Conservation (phyloP, 2,329 filamentous ascomycete species). For the Penicillium brevicompactum region DNA sequence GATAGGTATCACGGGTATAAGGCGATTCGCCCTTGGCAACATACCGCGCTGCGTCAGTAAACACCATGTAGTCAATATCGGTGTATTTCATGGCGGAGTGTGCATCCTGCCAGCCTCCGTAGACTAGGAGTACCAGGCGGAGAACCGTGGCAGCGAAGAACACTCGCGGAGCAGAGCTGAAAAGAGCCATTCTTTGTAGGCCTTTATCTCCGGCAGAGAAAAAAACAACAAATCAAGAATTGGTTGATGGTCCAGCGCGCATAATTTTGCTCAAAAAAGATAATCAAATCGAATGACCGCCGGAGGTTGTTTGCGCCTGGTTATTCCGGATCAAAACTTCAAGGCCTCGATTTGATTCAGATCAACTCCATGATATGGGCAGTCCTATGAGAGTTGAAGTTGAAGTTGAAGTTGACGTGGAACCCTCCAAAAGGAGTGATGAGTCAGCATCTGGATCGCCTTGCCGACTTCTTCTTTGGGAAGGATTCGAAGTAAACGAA, state of each 20-base stretch:
- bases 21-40: slow-evolving; percentile 69
- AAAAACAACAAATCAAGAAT: neutral
- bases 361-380: neutral
- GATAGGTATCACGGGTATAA: slow-evolving; percentile 89
- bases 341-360: neutral
- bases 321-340: neutral
- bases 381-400: neutral
- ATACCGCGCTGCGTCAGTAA: slow-evolving; percentile 90
- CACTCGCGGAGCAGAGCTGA: slow-evolving; percentile 36
- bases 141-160: slow-evolving; percentile 56
- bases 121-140: slow-evolving; percentile 74
- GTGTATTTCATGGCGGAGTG: slow-evolving; percentile 95
- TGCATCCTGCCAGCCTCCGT: slow-evolving; percentile 90
- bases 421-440: neutral
- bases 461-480: neutral
- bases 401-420: slow-evolving; percentile 3
- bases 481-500: neutral
- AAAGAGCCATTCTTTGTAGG: slow-evolving; percentile 24
- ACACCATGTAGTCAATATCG: slow-evolving; percentile 98
- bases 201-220: neutral
- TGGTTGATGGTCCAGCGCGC: slow-evolving; percentile 1
- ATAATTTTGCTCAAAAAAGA: slow-evolving; percentile 6
- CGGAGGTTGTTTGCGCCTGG: neutral
- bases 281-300: neutral
- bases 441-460: neutral